Base-by-base conservation (phyloP, 768 basidiomycete species). In the Lactarius akahatsu region DNA sequence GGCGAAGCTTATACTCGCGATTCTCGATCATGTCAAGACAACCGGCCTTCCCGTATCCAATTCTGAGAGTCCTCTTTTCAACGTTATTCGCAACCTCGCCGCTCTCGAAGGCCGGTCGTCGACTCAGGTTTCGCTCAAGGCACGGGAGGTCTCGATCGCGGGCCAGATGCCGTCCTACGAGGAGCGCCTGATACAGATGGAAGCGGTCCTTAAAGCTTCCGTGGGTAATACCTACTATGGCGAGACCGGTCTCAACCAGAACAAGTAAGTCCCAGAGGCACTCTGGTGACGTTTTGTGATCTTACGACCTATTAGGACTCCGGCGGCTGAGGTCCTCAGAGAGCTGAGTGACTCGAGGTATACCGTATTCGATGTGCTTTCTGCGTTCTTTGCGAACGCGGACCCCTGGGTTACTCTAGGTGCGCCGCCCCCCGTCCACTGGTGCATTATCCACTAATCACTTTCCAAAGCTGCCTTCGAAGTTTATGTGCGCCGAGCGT, bases 101-200 rank as follows among this genome's bases (percentile, higher is more conserved):
- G 84, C 85, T 38, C 83, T 98, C 41, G 96, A 98, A 78, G 89
- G 92, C 57, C 91, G 94, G 73, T 94, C 94, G 7, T 96, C 96
- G n/a, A 92, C 87, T 36, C 82, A 89, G 63, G 96, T 98, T 41
- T 85, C 96, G 3, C 78, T 99, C 69, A 98, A 96, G 78, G 97
- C 97, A 50, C 91, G 97, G 56, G 97, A 99, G 80, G 97, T 97
- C 8, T 84, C 98, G 57, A 98, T 99, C 73, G 83, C 94, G 38
- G 93, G 92, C 57, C 94, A 96, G 76, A 91, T 99, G 86, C 97
- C 97, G 6, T 96, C 95, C 16, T 96, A 93, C 74, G 95, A 98
- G 73, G 97, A 98, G 76, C 90, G 97, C 65, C 81, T 89, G 50
- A 80, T 86, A 32, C 97, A 99, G 77, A 96, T 99, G 92, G 96